These are phyloP conservation scores for Microsporum audouinii DNA, from an alignment of 2,329 filamentous ascomycete genomes.

Conservation along the genomic window DNA sequence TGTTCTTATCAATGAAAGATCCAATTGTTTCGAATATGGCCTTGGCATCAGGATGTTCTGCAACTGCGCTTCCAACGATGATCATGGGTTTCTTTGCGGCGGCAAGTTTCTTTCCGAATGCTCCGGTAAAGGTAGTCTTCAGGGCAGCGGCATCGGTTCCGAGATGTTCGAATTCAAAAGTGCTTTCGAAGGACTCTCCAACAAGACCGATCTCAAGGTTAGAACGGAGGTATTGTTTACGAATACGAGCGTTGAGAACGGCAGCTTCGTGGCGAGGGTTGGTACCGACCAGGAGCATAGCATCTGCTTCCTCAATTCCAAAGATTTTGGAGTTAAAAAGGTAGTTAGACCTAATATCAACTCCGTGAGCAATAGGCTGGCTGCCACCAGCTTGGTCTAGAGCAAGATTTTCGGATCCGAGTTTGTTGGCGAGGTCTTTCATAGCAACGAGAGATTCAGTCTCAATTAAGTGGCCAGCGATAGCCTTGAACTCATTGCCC, in stretches of 20 bases:
- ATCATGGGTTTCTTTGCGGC: conserved; percentile 90
- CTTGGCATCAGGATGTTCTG: conserved; percentile 83
- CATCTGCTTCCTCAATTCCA: conserved; percentile 88
- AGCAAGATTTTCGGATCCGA: conserved; percentile 90
- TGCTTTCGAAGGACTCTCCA: conserved; percentile 83
- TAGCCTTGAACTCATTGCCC: conserved; percentile 89
- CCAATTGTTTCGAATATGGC: conserved; percentile 87
- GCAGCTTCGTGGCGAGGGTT: conserved; percentile 94
- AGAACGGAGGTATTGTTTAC: conserved; percentile 94
- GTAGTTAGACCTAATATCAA: conserved; percentile 90
- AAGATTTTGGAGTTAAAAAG: conserved; percentile 92
- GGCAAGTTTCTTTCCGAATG: conserved; percentile 86
- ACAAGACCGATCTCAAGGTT: conserved; percentile 87
- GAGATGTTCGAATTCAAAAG: conserved; percentile 88
- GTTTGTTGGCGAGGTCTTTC: conserved; percentile 93
- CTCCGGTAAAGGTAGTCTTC: conserved; percentile 72
- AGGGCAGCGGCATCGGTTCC: conserved; percentile 67
- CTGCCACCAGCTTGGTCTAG: conserved; percentile 79
- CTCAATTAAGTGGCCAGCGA: conserved; percentile 84
- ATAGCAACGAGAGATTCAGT: conserved; percentile 88
- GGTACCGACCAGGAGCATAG: conserved; percentile 82
- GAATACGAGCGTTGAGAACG: conserved; percentile 87
- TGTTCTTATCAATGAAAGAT: conserved; percentile 84
- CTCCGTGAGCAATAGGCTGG: conserved; percentile 75
- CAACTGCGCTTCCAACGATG: conserved; percentile 81